These are phyloP conservation scores for Boletus rex-veris DNA, from an alignment of 768 basidiomycete species.

Conservation along the genomic window DNA sequence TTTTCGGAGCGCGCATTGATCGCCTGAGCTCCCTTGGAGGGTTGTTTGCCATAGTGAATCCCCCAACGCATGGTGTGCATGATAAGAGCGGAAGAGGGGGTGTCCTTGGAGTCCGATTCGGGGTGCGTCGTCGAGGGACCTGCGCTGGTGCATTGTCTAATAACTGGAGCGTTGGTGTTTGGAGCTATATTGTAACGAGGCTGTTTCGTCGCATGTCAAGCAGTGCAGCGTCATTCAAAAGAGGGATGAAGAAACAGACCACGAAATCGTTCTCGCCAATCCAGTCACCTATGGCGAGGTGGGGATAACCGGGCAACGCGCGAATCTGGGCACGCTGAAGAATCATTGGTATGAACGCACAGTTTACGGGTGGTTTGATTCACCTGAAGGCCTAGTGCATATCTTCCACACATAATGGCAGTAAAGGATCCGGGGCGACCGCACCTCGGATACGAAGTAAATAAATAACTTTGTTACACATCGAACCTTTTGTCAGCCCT, in stretches of 20 bases:
- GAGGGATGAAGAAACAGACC: conserved; percentile 26
- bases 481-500: too few species aligned
- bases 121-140: neutral
- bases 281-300: conserved; percentile 54
- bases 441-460: too few species aligned
- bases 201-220: neutral
- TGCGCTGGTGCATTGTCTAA: conserved; percentile 42
- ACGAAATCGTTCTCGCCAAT: conserved; percentile 55
- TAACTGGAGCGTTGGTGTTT: conserved; percentile 70
- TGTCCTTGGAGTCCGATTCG: conserved; percentile 1
- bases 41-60: conserved; percentile 65
- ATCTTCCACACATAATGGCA: conserved; percentile 58
- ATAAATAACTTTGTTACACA: too few species aligned
- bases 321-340: conserved; percentile 26
- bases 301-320: conserved; percentile 39
- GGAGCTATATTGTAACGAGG: conserved; percentile 85
- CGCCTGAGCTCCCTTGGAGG: conserved; percentile 58
- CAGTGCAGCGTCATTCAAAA: neutral
- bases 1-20: conserved; percentile 90
- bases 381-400: conserved; percentile 50
- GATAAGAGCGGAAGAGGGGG: conserved; percentile 36
- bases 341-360: neutral
- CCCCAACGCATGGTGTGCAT: conserved; percentile 92
- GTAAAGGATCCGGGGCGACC: neutral
- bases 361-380: neutral